Evolutionary conservation across 495 filamentous ascomycete genomes (phyloP).

Genomic region (Parathielavia appendiculata): DNA sequence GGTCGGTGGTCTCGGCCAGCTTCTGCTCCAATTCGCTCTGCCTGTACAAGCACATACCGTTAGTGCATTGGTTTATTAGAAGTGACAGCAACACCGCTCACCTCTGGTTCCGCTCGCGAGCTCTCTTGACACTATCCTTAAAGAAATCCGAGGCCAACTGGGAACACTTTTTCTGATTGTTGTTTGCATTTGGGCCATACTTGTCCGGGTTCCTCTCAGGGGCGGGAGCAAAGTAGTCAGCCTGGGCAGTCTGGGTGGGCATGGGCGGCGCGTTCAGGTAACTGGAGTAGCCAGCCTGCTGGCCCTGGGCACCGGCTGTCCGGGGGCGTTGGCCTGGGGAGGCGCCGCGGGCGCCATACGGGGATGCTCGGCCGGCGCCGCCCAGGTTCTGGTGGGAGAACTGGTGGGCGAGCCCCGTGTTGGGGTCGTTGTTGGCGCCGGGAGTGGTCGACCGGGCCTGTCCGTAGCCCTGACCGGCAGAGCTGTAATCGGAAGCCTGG

Average conservation of each 20-base stretch:
- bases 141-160: constrained; percentile 84
- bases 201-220: constrained; percentile 72
- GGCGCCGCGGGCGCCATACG: constrained; percentile 61
- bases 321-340: constrained; percentile 71
- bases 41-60: constrained; percentile 42
- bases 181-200: constrained; percentile 55
- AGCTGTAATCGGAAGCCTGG: constrained; percentile 29
- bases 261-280: constrained; percentile 64
- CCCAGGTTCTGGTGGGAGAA: constrained; percentile 96
- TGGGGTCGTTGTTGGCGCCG: constrained; percentile 59
- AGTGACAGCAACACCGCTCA: constrained; percentile 37
- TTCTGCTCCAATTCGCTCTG: constrained; percentile 86
- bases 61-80: neutral
- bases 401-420: constrained; percentile 85
- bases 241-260: constrained; percentile 44
- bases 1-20: constrained; percentile 65
- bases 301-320: constrained; percentile 63
- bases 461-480: constrained; percentile 42
- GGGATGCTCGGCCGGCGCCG: constrained; percentile 56
- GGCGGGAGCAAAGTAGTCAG: constrained; percentile 52
- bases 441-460: constrained; percentile 54
- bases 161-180: constrained; percentile 71
- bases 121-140: constrained; percentile 89
- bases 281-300: constrained; percentile 53
- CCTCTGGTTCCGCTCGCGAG: constrained; percentile 87